phyloP scores from a whole-genome alignment of 1,139 yeast species.

The Taphrina flavorubra region DNA sequence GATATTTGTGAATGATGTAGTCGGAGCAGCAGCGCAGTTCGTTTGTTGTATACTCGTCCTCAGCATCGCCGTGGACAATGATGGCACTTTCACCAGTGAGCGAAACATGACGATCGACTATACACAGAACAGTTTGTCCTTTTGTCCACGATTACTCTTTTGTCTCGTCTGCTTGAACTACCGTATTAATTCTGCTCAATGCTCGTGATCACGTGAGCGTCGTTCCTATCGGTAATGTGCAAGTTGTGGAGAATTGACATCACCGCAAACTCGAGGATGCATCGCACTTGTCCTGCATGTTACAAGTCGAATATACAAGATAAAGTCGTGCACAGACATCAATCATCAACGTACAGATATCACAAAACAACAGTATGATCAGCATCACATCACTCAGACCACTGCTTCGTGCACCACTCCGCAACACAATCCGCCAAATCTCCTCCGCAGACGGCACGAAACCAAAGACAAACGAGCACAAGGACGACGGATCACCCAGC shows the following conservation, averaged over 20 bases:
- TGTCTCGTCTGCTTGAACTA: too few relatives aligned
- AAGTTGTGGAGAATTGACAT: conserved; percentile 4
- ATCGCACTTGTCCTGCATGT: not conserved
- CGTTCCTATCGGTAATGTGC: not conserved
- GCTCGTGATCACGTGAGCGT: not conserved
- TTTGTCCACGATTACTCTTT: too few relatives aligned
- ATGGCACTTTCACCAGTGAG: conserved; percentile 2
- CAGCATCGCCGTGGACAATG: conserved; percentile 10
- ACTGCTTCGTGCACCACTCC: conserved; percentile 4
- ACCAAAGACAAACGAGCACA: conserved; percentile 30
- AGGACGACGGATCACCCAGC: conserved; percentile 32
- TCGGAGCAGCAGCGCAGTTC: not conserved
- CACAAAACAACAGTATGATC: not conserved
- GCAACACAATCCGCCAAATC: conserved; percentile 9
- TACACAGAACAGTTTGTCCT: not conserved
- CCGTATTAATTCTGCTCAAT: not conserved
- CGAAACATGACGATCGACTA: conserved; percentile 1
- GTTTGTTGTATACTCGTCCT: conserved; percentile 1
- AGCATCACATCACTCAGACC: conserved; percentile 7
- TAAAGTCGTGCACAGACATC: too few relatives aligned
- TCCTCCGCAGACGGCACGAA: conserved; percentile 21
- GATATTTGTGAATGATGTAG: conserved; percentile 2
- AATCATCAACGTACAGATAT: too few relatives aligned
- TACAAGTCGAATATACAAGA: too few relatives aligned
- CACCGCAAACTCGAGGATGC: not conserved